Percentiles rank a stretch among this genome's conserved stretches.
Conservation (phyloP, 306 rosid genomes). For the Malus fusca region DNA sequence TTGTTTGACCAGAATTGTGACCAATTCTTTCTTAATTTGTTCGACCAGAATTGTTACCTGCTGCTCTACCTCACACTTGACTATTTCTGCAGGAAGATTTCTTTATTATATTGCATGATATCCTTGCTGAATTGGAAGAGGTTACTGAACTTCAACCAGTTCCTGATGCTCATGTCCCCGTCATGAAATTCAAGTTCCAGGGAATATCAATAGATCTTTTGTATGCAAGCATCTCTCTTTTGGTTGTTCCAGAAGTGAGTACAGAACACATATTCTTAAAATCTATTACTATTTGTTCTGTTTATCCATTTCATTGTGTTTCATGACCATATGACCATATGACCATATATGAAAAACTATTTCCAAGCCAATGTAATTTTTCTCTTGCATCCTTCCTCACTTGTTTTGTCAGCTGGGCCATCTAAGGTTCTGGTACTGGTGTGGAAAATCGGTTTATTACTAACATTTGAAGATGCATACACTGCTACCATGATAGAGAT, state of each 20-base stretch:
- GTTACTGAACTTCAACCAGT: slow-evolving; percentile 87
- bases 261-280: background rate
- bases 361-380: background rate
- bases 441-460: background rate
- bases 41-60: background rate
- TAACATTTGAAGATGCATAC: background rate
- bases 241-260: slow-evolving; percentile 93
- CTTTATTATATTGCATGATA: slow-evolving; percentile 68
- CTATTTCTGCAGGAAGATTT: slow-evolving; percentile 70
- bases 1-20: too few species aligned
- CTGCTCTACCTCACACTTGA: slow-evolving; percentile 18
- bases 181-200: slow-evolving; percentile 88
- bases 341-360: background rate
- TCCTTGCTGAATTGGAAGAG: slow-evolving; percentile 75
- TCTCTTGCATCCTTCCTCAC: background rate
- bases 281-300: background rate
- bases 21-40: background rate
- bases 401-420: slow-evolving; percentile 7
- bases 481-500: background rate
- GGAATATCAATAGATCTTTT: slow-evolving; percentile 90
- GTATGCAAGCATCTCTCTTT: slow-evolving; percentile 78
- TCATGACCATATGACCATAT: background rate
- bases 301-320: background rate
- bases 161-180: slow-evolving; percentile 95
- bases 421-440: background rate